phyloP scores from a whole-genome alignment of 2,329 filamentous ascomycete genomes.

The Talaromyces sp. region DNA sequence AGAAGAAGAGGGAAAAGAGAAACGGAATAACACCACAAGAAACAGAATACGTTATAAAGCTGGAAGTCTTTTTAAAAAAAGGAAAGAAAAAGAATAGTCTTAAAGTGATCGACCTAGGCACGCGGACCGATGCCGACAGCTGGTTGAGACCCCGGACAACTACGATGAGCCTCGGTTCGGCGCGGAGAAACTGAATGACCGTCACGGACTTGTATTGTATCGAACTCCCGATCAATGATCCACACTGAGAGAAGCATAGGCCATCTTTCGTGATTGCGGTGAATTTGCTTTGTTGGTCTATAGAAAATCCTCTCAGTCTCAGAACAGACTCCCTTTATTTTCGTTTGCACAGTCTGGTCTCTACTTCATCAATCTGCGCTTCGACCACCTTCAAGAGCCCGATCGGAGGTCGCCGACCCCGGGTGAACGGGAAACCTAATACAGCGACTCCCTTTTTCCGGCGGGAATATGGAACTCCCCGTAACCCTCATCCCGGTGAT shows the following conservation, averaged over 20 bases:
- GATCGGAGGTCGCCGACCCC: neutral
- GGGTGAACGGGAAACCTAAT: neutral
- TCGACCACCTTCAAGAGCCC: no score
- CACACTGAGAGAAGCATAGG: no score
- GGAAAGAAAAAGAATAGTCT: conserved; percentile 5
- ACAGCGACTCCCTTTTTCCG: neutral
- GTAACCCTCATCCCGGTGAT: neutral
- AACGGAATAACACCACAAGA: conserved; percentile 3
- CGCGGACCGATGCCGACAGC: conserved; percentile 25
- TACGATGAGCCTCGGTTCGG: conserved; percentile 25
- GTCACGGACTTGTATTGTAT: neutral
- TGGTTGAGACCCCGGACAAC: conserved; percentile 19
- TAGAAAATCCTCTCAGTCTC: no score
- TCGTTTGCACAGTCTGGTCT: no score
- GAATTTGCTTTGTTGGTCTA: no score
- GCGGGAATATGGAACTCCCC: neutral
- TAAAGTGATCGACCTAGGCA: conserved; percentile 11
- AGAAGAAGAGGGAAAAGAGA: conserved; percentile 4
- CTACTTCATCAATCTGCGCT: neutral
- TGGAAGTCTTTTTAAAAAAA: conserved; percentile 2
- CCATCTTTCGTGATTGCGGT: no score
- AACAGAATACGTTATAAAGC: conserved; percentile 1
- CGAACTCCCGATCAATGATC: no score
- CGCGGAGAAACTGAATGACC: conserved; percentile 19
- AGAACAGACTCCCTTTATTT: no score